Percentiles rank a stretch among this genome's conserved stretches.
Evolutionary conservation across 73 alveolate genomes (phyloP).

Genomic region (Paramecium octaurelia): DNA sequence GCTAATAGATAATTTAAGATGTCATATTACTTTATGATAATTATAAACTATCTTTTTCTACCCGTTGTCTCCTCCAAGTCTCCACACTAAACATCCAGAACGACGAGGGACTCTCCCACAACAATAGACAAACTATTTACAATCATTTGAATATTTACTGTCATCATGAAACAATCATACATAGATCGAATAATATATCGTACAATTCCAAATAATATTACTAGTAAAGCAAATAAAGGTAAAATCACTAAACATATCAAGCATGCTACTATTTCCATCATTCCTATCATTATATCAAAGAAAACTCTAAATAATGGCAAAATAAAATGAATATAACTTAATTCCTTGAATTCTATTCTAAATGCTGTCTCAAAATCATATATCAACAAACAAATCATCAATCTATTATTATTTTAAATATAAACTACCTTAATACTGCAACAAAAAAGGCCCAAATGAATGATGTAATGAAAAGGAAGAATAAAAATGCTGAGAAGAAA

Average conservation of each 20-base stretch:
- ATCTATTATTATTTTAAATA: background rate
- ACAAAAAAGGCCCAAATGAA: background rate
- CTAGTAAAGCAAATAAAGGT: constrained; percentile 47
- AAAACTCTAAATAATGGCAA: constrained; percentile 44
- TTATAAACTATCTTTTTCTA: constrained; percentile 5
- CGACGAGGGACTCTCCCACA: constrained; percentile 67
- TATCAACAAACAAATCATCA: constrained; percentile 19
- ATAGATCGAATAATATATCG: constrained; percentile 47
- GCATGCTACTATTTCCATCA: background rate
- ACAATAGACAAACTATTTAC: constrained; percentile 49
- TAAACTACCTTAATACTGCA: background rate
- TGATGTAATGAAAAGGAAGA: constrained; percentile 44
- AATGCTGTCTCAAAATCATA: constrained; percentile 48
- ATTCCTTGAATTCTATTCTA: background rate
- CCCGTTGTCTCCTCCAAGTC: constrained; percentile 63
- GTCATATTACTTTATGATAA: constrained; percentile 50
- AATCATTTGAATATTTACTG: background rate
- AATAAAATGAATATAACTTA: background rate
- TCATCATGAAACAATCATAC: constrained; percentile 64
- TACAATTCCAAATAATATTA: constrained; percentile 52
- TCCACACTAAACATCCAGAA: constrained; percentile 69
- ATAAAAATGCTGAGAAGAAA: background rate
- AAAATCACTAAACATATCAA: constrained; percentile 16
- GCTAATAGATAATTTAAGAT: background rate
- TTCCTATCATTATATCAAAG: constrained; percentile 1